Evolutionary conservation across 495 filamentous ascomycete genomes (phyloP), one percentile per base, ranked within the genome.

Genomic region (Aspergillus wentii): DNA sequence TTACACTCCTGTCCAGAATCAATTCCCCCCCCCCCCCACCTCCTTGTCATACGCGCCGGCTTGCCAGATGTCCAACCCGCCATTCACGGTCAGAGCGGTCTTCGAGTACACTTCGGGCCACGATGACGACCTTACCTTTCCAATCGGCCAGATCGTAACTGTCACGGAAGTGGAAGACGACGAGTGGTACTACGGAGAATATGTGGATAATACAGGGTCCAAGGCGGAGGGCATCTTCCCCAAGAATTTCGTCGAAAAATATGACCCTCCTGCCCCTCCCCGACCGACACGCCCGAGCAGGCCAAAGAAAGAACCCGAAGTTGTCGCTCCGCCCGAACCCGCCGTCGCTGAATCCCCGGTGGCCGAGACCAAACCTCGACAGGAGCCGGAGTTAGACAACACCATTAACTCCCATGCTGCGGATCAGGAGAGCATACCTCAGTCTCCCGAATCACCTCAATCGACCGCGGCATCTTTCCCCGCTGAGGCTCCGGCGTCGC

Each of bases 151-250:
- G 63, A 77, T 96, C 50, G 86, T 98, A 54, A 94, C 85, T 27
- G 92, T 98, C 32, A 95, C 86, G 15, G 89, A 83, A 17, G 79
- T 83, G 61, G 92, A 97, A 53, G 94, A 94, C 57, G 81, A 72
- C 30, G 92, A 97, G 49, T 98, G 92, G 92, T 98, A 95, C 59
- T 78, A 74, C 41, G 92, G 92, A 33, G 85, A 94, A 63, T 97
- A 95, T 54, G 70, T 79, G 39, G 86, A 94, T 57, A 76, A 73
- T 31, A 54, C 62, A 16, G 91, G 89, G 6, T 59, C 51, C 33
- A 88, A 83, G 51, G 75, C 80, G 46, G 85, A 95, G 55, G 92
- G 92, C 22, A 85, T 98, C 40, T 98, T 98, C 66, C 92, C 92
- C 10, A 83, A 80, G 54, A 98, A 97, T 65, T 98, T 98, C 50